Conservation (phyloP, 2,329 filamentous ascomycete genomes). For the Paramyrothecium sp. region DNA sequence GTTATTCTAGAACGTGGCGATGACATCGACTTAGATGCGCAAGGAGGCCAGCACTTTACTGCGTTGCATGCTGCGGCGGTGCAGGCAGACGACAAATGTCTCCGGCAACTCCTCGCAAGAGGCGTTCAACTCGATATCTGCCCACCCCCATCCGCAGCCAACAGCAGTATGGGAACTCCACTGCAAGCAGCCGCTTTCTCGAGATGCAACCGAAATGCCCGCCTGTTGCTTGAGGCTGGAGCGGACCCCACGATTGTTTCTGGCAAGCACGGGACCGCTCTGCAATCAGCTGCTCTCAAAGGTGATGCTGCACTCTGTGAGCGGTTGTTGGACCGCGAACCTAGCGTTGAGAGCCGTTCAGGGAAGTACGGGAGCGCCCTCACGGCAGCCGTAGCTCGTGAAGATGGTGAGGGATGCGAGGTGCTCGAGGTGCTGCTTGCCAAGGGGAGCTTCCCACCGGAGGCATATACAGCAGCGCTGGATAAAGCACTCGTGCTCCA, state of each 20-base stretch:
- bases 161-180: slow-evolving; percentile 5
- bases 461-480: slow-evolving; percentile 8
- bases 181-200: slow-evolving; percentile 8
- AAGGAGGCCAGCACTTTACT: slow-evolving; percentile 5
- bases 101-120: slow-evolving; percentile 7
- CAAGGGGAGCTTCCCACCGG: slow-evolving; percentile 2
- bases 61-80: slow-evolving; percentile 8
- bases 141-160: neutral
- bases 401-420: slow-evolving; percentile 5
- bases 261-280: slow-evolving; percentile 8
- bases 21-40: slow-evolving; percentile 7
- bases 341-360: neutral
- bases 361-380: slow-evolving; percentile 11
- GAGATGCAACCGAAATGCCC: slow-evolving; percentile 11
- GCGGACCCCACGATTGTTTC: slow-evolving; percentile 7
- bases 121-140: slow-evolving; percentile 3
- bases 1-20: slow-evolving; percentile 5
- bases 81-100: slow-evolving; percentile 7
- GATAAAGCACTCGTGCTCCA: slow-evolving; percentile 8
- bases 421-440: slow-evolving; percentile 7
- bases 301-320: slow-evolving; percentile 6
- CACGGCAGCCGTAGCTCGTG: slow-evolving; percentile 7
- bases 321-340: slow-evolving; percentile 2
- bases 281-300: slow-evolving; percentile 12
- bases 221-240: slow-evolving; percentile 9